These are phyloP conservation scores for Ascomycota sp. DNA, from an alignment of 2,329 filamentous ascomycete species.

Conservation along the genomic window DNA sequence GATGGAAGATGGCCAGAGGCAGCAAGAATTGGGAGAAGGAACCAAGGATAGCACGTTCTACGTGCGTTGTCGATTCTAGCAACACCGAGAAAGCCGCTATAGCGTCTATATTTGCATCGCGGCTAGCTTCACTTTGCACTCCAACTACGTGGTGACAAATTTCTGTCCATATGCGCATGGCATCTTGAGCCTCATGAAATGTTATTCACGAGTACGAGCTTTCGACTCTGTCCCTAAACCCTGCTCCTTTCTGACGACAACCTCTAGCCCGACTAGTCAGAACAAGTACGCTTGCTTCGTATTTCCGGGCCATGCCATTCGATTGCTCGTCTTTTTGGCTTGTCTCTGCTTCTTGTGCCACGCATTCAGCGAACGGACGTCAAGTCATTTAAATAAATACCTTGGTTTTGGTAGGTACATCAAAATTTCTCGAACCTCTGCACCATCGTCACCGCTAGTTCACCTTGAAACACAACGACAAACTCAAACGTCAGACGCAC, in stretches of 20 bases:
- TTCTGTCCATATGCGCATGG: too few relatives aligned
- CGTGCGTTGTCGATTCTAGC: too few relatives aligned
- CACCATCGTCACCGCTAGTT: constrained; percentile 1
- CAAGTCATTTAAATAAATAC: constrained; percentile 13
- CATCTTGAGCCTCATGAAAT: too few relatives aligned
- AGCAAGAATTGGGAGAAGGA: too few relatives aligned
- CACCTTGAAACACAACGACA: constrained; percentile 3
- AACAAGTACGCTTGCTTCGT: constrained; percentile 6
- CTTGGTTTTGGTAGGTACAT: constrained; percentile 1
- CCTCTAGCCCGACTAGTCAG: constrained; percentile 1
- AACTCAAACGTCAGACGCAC: constrained; percentile 1
- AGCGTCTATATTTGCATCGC: too few relatives aligned
- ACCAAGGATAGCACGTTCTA: too few relatives aligned
- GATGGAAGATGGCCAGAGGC: too few relatives aligned
- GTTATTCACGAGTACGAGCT: too few relatives aligned
- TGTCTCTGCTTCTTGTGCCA: constrained; percentile 10
- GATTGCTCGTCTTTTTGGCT: constrained; percentile 2
- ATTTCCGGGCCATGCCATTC: constrained; percentile 14
- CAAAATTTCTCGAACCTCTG: constrained; percentile 2
- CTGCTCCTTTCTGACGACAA: neutral
- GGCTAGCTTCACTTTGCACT: too few relatives aligned
- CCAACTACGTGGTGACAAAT: too few relatives aligned
- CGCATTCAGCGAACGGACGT: constrained; percentile 14
- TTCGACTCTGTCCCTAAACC: too few relatives aligned
- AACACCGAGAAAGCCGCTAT: too few relatives aligned